Evolutionary conservation across 306 rosid genomes (phyloP).

Genomic region (Corylus heterophylla): DNA sequence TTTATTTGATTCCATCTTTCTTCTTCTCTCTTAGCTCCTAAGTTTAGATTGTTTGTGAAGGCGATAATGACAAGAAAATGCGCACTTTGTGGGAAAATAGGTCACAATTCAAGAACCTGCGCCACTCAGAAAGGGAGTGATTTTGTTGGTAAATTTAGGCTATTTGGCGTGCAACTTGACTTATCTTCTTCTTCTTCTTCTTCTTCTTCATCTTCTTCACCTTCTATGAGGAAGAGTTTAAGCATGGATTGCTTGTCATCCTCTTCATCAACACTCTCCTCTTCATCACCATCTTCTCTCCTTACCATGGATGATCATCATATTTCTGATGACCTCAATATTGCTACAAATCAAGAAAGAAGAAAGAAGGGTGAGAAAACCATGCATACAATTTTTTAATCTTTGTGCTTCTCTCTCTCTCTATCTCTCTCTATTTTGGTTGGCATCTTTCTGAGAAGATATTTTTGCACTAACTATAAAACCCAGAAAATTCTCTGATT

Average conservation of each 20-base stretch:
- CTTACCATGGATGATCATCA: conserved; percentile 45
- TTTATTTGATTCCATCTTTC: neutral
- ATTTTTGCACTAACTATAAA: too few relatives aligned
- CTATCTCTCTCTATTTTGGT: neutral
- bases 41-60: conserved; percentile 2
- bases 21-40: neutral
- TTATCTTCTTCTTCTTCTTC: conserved; percentile 4
- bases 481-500: neutral
- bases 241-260: conserved; percentile 65
- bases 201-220: conserved; percentile 1
- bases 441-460: neutral
- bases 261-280: conserved; percentile 40
- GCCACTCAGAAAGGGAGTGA: conserved; percentile 39
- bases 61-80: conserved; percentile 86
- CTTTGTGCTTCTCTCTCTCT: neutral
- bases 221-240: conserved; percentile 62
- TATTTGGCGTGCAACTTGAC: conserved; percentile 79
- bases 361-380: conserved; percentile 62
- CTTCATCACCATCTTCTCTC: conserved; percentile 47
- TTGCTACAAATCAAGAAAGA: conserved; percentile 52
- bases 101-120: conserved; percentile 95
- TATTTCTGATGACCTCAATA: conserved; percentile 69
- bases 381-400: too few relatives aligned
- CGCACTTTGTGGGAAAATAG: conserved; percentile 85
- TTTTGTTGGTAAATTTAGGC: conserved; percentile 46